These are phyloP conservation scores for Ophiostoma sp. DNA, from an alignment of 2,329 filamentous ascomycete species.

Conservation along the genomic window DNA sequence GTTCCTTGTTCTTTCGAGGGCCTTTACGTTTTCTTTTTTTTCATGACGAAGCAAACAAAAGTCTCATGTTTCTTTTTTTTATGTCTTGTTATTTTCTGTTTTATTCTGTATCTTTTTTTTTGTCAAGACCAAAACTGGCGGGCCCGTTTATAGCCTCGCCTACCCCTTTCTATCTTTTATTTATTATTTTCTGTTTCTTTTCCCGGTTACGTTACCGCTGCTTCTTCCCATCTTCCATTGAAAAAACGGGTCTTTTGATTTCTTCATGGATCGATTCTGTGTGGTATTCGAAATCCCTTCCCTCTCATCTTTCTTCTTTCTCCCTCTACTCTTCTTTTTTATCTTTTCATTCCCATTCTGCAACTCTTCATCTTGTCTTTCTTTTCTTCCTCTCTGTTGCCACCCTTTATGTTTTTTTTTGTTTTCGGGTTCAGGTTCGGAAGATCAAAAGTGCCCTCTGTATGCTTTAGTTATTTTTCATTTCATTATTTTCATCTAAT, in stretches of 20 bases:
- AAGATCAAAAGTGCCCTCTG: not conserved
- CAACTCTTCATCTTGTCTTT: not conserved
- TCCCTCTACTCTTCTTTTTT: too few species aligned
- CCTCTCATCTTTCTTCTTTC: too few species aligned
- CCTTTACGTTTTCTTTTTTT: slow-evolving; percentile 5
- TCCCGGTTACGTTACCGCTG: not conserved
- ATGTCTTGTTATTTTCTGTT: not conserved
- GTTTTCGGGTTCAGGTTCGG: not conserved
- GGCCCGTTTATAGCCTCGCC: not conserved
- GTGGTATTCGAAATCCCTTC: too few species aligned
- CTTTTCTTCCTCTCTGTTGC: not conserved
- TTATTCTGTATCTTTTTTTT: not conserved
- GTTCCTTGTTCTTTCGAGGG: slow-evolving; percentile 6
- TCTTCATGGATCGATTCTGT: too few species aligned
- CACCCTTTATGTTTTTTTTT: not conserved
- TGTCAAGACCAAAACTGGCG: not conserved
- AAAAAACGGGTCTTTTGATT: too few species aligned
- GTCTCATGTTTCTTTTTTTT: slow-evolving; percentile 14
- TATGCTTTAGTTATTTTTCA: not conserved
- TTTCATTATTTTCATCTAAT: too few species aligned
- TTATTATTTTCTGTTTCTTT: too few species aligned
- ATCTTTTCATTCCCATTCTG: too few species aligned
- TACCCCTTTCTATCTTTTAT: too few species aligned
- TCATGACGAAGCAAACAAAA: slow-evolving; percentile 14
- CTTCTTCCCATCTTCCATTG: not conserved